Base-by-base conservation (phyloP, 2,329 filamentous ascomycete genomes). In the Corynespora cassiicola region DNA sequence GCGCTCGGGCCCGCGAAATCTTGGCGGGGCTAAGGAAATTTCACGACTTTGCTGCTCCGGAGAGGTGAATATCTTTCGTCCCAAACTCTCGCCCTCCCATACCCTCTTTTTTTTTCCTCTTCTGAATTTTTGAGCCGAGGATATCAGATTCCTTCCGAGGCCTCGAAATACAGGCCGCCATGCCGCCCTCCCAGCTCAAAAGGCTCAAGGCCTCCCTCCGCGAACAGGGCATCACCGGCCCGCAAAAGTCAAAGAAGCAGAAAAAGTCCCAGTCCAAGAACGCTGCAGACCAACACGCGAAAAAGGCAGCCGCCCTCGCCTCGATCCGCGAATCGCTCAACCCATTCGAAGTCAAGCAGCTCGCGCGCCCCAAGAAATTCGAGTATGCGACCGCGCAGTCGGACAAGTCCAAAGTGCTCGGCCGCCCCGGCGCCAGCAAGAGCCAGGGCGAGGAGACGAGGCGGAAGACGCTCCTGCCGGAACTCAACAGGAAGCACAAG, bases 181-280 rank as follows among this genome's bases (percentile, higher is more conserved):
- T 99, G 94, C 85, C 92, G 55, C 89, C 91, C 48, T 99, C 95
- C 9, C 95, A 99, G 75, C 80, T 99, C 42, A 99, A 97, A 74
- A 87, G 91, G 70, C 81, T 99, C 28, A 99, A 97, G 74, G 81
- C 88, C 54, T 96, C 91, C 7, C 79, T 99, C 30, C 82, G 85
- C 47, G 90, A 96, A 41, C 88, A 92, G 63, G 94, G 94, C 37
- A 85, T 99, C 34, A 85, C 91, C 26, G 90, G 91, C 2, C 90
- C 90, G 5, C 91, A 95, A 58, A 86, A 96, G 61, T 96, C 91
- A 7, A 97, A 97, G 64, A 97, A 96, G 72, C 88, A 88, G 68
- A 88, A 88, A 60, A 84, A 87, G 63, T 79, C 81, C 78, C 36
- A 84, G 85, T 67, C 83, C 83, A 82, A 81, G 39, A 79, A 78